Evolutionary conservation across 1,139 yeast species (phyloP).

Genomic region (Kodamaea fungicola): DNA sequence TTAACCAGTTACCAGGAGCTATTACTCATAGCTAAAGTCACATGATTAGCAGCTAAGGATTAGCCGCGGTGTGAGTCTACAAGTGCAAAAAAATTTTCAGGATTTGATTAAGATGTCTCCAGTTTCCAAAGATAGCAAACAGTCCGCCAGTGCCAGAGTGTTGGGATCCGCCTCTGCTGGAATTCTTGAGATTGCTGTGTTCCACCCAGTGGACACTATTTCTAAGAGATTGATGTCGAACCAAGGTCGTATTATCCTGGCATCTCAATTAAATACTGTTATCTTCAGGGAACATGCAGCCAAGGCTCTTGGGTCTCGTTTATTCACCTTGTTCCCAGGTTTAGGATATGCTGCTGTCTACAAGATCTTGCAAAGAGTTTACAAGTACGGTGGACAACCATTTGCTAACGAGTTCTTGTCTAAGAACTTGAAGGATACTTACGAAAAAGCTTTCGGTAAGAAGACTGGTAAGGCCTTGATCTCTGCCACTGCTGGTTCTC

Average conservation of each 20-base stretch:
- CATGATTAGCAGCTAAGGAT: background rate
- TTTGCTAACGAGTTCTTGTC: conserved; percentile 91
- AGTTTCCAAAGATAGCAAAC: conserved; percentile 67
- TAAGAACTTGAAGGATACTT: conserved; percentile 64
- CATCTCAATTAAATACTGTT: conserved; percentile 72
- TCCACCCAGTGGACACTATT: conserved; percentile 98
- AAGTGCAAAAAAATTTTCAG: conserved; percentile 5
- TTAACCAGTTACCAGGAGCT: no score
- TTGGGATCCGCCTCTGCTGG: conserved; percentile 98
- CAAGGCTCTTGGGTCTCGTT: conserved; percentile 65
- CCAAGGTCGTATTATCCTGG: conserved; percentile 65
- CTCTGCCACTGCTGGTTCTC: conserved; percentile 96
- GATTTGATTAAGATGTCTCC: conserved; percentile 42
- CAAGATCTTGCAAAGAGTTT: conserved; percentile 94
- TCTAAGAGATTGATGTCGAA: conserved; percentile 98
- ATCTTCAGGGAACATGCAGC: conserved; percentile 81
- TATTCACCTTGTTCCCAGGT: conserved; percentile 92
- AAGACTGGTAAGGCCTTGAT: conserved; percentile 95
- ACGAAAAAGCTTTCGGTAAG: conserved; percentile 78
- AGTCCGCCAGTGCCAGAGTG: conserved; percentile 86
- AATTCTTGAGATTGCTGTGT: conserved; percentile 90
- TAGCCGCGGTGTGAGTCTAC: conserved; percentile 13
- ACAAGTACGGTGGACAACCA: conserved; percentile 99
- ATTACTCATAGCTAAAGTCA: no score
- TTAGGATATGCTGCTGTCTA: conserved; percentile 97